Base-by-base conservation (phyloP, 2,329 filamentous ascomycete genomes). In the Aspergillus spinulosporus region DNA sequence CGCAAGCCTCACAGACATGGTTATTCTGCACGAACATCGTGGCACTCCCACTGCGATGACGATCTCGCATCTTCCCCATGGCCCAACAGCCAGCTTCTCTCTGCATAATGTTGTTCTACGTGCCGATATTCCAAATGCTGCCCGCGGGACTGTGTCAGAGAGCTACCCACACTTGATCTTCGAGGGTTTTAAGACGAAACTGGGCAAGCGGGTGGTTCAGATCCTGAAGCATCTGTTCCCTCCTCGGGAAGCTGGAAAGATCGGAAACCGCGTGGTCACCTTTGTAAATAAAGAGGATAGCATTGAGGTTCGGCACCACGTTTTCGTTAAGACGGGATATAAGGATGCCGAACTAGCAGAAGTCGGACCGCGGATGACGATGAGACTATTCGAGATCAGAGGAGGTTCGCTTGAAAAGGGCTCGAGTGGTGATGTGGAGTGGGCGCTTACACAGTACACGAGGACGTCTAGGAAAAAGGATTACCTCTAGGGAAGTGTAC, bases 371-470 rank as follows among this genome's bases (percentile, higher is more conserved):
- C 83, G 94, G 56, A 96, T 97, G 90, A 96, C 92, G n/a, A 94
- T 97, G 91, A 83, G 91, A 64, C 79, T 92, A 52, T 99, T 97
- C 70, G 91, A 97, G 77, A 96, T 99, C 59, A 83, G 92, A 46
- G 88, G 88, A 52, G 93, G 94, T 12, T 96, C 93, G 3, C 78
- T 97, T 58, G 94, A 97, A 71, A 96, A 78, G 59, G 74, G 92
- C 68, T 95, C 95, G 74, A 90, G 95, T 64, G 93, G 93, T 3
- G 94, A 99, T 74, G 86, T 95, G 3, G 94, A 99, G 76, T 99
- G 94, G 94, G 89, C 94, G 61, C 80, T 99, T 62, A 95, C 90
- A 59, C 93, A 97, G 71, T 99, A 96, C 74, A 99, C 93, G 6
- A 83, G 94, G 64, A 97, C 93, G 11, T 88, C 88, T 66, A 86